phyloP scores from a whole-genome alignment of 163 green algal species.

The Chlamydomonas reinhardtii region DNA sequence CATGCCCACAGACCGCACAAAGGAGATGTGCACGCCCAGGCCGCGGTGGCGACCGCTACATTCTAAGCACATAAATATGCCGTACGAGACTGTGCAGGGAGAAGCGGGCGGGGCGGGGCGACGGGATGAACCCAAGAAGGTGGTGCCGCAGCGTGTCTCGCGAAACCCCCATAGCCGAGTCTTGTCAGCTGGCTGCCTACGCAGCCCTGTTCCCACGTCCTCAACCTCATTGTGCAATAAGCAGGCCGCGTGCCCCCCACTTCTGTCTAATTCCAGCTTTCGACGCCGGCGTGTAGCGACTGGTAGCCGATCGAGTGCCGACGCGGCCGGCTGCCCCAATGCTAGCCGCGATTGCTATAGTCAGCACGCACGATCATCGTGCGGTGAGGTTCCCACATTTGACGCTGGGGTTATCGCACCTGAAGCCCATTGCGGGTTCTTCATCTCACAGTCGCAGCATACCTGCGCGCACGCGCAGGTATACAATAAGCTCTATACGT shows the following conservation, averaged over 20 bases:
- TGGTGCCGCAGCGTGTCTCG: no score
- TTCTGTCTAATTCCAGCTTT: no score
- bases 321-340: no score
- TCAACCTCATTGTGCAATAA: no score
- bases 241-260: no score
- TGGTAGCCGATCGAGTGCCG: no score
- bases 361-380: no score
- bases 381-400: neutral
- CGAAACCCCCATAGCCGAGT: neutral
- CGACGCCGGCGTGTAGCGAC: no score
- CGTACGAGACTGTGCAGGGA: constrained; percentile 44
- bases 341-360: no score
- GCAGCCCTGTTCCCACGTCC: no score
- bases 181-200: no score
- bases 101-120: neutral
- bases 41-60: constrained; percentile 96
- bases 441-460: constrained; percentile 96
- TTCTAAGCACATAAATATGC: constrained; percentile 98
- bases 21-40: constrained; percentile 98
- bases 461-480: constrained; percentile 66
- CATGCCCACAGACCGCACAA: constrained; percentile 98
- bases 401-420: constrained; percentile 18
- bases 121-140: no score
- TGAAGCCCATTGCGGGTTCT: constrained; percentile 97
- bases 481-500: neutral